Evolutionary conservation across 345 rosid genomes (phyloP).

Genomic region (Kernera saxatilis): DNA sequence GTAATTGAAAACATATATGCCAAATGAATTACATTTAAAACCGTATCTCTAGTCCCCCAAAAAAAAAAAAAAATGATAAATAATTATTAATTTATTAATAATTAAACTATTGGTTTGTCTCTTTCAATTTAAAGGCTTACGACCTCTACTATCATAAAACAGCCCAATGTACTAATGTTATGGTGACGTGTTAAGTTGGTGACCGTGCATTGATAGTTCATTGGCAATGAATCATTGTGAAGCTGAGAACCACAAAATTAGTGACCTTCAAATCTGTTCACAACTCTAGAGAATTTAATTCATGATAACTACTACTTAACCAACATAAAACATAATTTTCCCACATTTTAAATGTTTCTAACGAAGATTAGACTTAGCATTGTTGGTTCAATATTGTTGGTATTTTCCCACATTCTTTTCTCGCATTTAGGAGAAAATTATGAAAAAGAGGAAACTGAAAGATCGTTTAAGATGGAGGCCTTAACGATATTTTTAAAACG

Average conservation of each 20-base stretch:
- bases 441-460: too few relatives aligned
- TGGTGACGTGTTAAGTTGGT: constrained; percentile 1
- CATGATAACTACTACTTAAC: constrained; percentile 26
- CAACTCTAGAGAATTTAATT: constrained; percentile 6
- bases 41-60: background rate
- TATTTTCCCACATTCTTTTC: too few relatives aligned
- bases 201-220: constrained; percentile 4
- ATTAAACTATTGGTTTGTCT: background rate
- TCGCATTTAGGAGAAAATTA: too few relatives aligned
- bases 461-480: too few relatives aligned
- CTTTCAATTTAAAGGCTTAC: background rate
- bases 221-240: background rate
- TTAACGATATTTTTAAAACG: too few relatives aligned
- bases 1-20: background rate
- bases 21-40: background rate
- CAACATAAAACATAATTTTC: constrained; percentile 16
- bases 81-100: background rate
- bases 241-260: constrained; percentile 12
- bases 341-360: background rate
- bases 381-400: constrained; percentile 4
- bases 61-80: background rate
- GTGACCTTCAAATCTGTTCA: constrained; percentile 14
- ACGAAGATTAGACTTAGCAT: background rate
- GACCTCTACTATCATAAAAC: background rate
- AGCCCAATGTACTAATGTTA: background rate